Conservation (phyloP, 352 stramenopile genomes). For the Phytophthora ohioensis region DNA sequence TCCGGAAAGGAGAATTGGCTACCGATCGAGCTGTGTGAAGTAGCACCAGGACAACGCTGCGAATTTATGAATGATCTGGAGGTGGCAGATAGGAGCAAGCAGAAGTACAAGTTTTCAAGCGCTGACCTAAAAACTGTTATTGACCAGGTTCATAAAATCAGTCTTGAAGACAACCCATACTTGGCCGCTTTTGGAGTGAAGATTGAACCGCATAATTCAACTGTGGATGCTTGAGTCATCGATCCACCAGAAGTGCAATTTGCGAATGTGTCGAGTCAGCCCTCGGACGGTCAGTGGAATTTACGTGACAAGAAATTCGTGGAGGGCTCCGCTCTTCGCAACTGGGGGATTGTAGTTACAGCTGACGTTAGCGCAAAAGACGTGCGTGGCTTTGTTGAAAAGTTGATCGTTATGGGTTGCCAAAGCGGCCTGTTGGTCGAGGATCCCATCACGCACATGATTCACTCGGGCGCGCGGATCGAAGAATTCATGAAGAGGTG, state of each 20-base stretch:
- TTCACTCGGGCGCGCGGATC: too few relatives aligned
- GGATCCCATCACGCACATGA: too few relatives aligned
- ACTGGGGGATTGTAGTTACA: background rate
- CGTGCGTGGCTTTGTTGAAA: too few relatives aligned
- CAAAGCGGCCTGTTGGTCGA: too few relatives aligned
- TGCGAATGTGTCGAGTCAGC: background rate
- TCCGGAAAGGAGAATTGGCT: background rate
- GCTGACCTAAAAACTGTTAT: background rate
- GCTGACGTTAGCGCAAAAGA: background rate
- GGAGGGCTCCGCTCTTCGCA: background rate
- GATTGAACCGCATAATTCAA: background rate
- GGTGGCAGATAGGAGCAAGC: background rate
- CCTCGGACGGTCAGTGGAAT: background rate
- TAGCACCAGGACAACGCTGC: background rate
- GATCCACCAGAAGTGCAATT: background rate
- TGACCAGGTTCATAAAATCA: background rate
- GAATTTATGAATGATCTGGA: background rate
- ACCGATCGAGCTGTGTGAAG: background rate
- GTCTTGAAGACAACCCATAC: background rate
- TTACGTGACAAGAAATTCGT: background rate
- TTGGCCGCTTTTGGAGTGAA: background rate
- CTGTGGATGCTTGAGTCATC: background rate
- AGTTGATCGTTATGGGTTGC: too few relatives aligned
- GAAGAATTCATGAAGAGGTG: too few relatives aligned
- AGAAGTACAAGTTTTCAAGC: background rate